These are phyloP conservation scores for Helichrysum umbraculigerum DNA, from an alignment of 129 eudicot species.

Conservation along the genomic window DNA sequence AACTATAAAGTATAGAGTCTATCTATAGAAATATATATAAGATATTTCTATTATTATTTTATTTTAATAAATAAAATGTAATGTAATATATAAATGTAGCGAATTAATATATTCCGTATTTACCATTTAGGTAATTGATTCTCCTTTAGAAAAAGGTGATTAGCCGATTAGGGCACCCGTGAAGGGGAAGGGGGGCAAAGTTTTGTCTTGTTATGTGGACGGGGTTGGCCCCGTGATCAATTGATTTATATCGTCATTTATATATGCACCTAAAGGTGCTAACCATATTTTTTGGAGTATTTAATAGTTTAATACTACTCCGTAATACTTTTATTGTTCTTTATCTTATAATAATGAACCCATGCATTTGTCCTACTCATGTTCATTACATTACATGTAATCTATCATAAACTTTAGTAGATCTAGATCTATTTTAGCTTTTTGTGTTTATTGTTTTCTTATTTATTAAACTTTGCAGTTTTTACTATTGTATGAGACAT, in stretches of 20 bases:
- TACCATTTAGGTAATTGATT: too few species aligned
- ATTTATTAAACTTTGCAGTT: too few species aligned
- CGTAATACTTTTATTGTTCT: not conserved
- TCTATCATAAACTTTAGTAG: not conserved
- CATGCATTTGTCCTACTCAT: slow-evolving; percentile 9
- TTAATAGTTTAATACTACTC: too few species aligned
- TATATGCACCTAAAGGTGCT: not conserved
- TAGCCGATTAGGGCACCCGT: slow-evolving; percentile 28
- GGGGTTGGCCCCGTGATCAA: slow-evolving; percentile 36
- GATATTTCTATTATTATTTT: too few species aligned
- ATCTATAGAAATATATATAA: too few species aligned
- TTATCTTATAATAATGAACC: slow-evolving; percentile 1
- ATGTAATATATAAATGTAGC: too few species aligned
- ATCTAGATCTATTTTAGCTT: slow-evolving; percentile 16
- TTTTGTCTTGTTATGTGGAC: slow-evolving; percentile 36
- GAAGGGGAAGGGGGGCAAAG: slow-evolving; percentile 5
- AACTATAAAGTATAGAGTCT: too few species aligned
- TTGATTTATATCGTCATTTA: slow-evolving; percentile 29
- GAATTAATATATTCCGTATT: too few species aligned
- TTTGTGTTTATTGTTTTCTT: too few species aligned
- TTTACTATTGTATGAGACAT: too few species aligned
- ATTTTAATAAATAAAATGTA: too few species aligned
- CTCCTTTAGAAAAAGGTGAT: not conserved
- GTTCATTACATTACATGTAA: not conserved
- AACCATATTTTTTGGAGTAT: slow-evolving; percentile 19